These are phyloP conservation scores for Colletotrichum truncatum DNA, from an alignment of 2,329 filamentous ascomycete genomes.

Conservation along the genomic window DNA sequence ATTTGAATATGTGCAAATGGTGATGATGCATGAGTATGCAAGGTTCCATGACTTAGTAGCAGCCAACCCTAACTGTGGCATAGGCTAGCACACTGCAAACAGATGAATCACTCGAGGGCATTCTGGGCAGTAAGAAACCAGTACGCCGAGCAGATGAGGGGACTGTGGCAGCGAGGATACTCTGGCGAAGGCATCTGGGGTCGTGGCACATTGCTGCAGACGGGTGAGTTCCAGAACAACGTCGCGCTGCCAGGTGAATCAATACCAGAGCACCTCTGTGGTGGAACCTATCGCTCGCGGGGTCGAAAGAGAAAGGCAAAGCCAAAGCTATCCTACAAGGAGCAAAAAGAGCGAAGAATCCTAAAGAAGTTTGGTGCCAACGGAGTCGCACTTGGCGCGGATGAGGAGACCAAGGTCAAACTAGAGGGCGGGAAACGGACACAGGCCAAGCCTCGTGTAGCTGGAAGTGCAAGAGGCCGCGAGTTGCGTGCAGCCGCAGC, in stretches of 20 bases:
- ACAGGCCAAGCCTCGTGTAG: conserved; percentile 76
- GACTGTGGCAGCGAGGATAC: conserved; percentile 75
- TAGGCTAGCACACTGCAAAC: conserved; percentile 83
- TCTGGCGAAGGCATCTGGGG: conserved; percentile 89
- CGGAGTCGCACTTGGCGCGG: conserved; percentile 74
- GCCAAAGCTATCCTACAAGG: conserved; percentile 70
- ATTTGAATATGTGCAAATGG: conserved; percentile 88
- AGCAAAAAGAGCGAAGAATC: conserved; percentile 77
- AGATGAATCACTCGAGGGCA: conserved; percentile 87
- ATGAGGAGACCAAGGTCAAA: conserved; percentile 70
- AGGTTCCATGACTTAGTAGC: not conserved
- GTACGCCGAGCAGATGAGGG: conserved; percentile 77
- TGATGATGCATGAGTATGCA: conserved; percentile 86
- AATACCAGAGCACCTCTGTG: conserved; percentile 79
- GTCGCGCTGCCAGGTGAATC: conserved; percentile 61
- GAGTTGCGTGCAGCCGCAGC: conserved; percentile 82
- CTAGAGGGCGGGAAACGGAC: conserved; percentile 73
- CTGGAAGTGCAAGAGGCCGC: conserved; percentile 76
- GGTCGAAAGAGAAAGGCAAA: conserved; percentile 64
- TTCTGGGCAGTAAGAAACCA: conserved; percentile 84
- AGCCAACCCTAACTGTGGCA: conserved; percentile 18
- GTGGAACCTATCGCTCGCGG: conserved; percentile 77
- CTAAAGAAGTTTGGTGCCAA: conserved; percentile 80
- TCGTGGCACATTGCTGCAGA: conserved; percentile 69
- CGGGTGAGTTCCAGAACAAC: conserved; percentile 67